A percentile compares a stretch with the other conserved stretches of the same genome.
Conservation (phyloP, 768 basidiomycete species). For the Mycena leptocephala region DNA sequence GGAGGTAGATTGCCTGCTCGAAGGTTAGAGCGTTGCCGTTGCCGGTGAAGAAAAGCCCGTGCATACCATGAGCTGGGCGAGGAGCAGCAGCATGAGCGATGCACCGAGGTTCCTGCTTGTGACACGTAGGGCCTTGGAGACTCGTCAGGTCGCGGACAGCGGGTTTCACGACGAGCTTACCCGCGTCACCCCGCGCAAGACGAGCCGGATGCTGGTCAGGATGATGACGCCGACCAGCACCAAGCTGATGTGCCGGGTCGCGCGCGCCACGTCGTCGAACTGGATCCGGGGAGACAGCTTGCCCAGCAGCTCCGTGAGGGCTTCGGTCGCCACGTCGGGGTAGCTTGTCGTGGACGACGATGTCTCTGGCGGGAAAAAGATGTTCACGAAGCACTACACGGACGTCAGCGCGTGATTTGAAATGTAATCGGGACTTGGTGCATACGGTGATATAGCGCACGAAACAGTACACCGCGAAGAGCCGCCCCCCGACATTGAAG, state of each 20-base stretch:
- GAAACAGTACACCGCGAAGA: constrained; percentile 80
- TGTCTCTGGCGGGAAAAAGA: constrained; percentile 64
- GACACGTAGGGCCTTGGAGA: constrained; percentile 68
- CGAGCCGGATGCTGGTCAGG: constrained; percentile 78
- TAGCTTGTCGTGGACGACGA: constrained; percentile 50
- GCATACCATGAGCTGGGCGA: constrained; percentile 89
- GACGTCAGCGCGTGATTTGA: neutral
- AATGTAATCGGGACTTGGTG: neutral
- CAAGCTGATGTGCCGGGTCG: constrained; percentile 72
- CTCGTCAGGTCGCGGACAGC: neutral
- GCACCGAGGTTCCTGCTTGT: constrained; percentile 81
- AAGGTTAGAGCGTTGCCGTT: neutral
- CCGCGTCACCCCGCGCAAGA: constrained; percentile 78
- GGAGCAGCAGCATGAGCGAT: constrained; percentile 81
- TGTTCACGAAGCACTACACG: constrained; percentile 66
- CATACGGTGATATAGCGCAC: constrained; percentile 75
- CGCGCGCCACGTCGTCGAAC: constrained; percentile 54
- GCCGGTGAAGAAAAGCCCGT: neutral
- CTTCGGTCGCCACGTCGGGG: constrained; percentile 47
- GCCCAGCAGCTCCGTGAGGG: constrained; percentile 5
- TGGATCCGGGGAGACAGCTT: constrained; percentile 32
- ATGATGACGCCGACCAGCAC: constrained; percentile 85
- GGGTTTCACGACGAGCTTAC: constrained; percentile 44
- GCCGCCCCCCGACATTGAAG: constrained; percentile 60
- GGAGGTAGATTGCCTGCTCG: constrained; percentile 83